Percentiles rank a stretch among this genome's conserved stretches.
These are phyloP conservation scores for Lachancea nothofagi DNA, from an alignment of 805 yeast genomes.

Conservation along the genomic window DNA sequence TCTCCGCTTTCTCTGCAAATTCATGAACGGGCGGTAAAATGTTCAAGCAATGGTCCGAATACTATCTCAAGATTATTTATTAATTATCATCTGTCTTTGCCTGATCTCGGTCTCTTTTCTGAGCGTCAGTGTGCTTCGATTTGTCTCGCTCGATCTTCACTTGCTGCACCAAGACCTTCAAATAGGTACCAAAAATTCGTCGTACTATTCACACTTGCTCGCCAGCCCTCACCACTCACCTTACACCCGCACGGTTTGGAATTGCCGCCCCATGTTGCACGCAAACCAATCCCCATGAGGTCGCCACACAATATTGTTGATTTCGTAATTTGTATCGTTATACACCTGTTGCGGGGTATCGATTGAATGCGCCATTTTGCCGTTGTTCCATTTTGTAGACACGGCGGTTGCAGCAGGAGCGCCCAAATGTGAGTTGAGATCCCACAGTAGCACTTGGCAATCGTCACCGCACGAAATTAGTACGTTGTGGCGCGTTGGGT, in stretches of 20 bases:
- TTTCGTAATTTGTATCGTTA: conserved; percentile 55
- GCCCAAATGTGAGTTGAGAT: conserved; percentile 37
- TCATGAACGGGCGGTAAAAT: no score
- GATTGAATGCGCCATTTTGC: conserved; percentile 14
- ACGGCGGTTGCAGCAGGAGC: conserved; percentile 11
- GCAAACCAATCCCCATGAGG: conserved; percentile 78
- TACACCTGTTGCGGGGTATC: conserved; percentile 42
- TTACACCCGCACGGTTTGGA: conserved; percentile 48
- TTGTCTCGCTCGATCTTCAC: no score
- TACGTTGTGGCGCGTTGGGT: conserved; percentile 57
- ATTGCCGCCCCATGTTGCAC: conserved; percentile 58
- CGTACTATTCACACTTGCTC: no score
- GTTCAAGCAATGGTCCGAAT: no score
- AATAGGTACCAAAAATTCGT: no score
- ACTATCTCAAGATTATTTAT: no score
- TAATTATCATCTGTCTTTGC: no score
- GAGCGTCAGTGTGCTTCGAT: no score
- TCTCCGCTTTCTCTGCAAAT: no score
- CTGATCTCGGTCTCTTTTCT: no score
- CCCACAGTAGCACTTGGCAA: conserved; percentile 70
- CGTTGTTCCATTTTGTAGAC: conserved; percentile 15
- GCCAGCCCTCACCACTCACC: not conserved
- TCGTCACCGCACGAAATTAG: conserved; percentile 65
- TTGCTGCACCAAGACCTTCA: no score
- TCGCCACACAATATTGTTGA: conserved; percentile 74